Evolutionary conservation across 495 filamentous ascomycete genomes (phyloP), one percentile per base, ranked within the genome.

Genomic region (Penicillium dipodomyicola): DNA sequence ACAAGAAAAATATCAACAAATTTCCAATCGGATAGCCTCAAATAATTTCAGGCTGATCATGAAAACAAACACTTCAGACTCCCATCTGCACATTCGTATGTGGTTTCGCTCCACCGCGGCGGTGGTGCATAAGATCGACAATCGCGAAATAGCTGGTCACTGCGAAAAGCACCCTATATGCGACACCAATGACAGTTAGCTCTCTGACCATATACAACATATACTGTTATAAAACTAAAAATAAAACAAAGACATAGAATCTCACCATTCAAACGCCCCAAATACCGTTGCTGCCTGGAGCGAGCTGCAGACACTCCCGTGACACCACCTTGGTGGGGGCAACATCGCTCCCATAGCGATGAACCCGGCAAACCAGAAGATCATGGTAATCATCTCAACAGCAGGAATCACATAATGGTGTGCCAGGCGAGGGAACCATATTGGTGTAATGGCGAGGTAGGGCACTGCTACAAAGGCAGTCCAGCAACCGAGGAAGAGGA

Each of bases 331-430:
- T 5, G 82, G 54, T 5, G 79, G 66, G 17, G 77, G 80, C 43
- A 88, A 67, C 54, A 78, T 76, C 4, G 83, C 85, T 2, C 84
- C 89, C 2, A 91, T 64, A 0, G 89, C 89, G 65, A 95, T 85
- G 57, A 88, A 88, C 25, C 89, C 90, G 0, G 86, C 84, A 67
- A 96, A 91, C 91, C 91, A 95, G 77, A 93, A 92, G 37, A 92
- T 79, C 77, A 84, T 86, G n/a, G 90, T 92, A 12, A 93, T 45
- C 43, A 73, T 72, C 58, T 92, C 87, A 30, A 87, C 72, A n/a
- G 62, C 84, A 9, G 89, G 77, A 5, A 91, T 80, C 37, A 72
- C 80, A 27, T 82, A 77, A n/a, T 76, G 80, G 71, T 88, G 83
- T 54, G 80, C 79, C 14, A 83, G 58, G 43, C 68, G 72, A 1